Evolutionary conservation across 2,329 filamentous ascomycete species (phyloP).

Genomic region (Aspergillus sp.): DNA sequence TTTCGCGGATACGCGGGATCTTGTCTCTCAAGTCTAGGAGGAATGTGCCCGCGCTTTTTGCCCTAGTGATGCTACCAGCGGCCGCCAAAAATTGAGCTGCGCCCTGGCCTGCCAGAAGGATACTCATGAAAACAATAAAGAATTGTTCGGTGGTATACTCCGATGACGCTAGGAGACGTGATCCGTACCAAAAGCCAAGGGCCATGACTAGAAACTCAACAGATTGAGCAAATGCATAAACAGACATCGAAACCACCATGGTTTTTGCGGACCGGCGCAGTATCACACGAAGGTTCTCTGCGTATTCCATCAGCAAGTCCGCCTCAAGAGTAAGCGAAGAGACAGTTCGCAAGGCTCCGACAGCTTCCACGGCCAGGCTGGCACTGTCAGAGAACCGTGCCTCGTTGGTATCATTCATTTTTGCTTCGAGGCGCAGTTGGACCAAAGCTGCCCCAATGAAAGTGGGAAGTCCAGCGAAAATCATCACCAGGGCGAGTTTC

Average conservation of each 20-base stretch:
- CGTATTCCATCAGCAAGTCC: constrained; percentile 39
- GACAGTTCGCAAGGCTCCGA: constrained; percentile 53
- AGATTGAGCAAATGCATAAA: constrained; percentile 33
- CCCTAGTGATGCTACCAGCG: constrained; percentile 31
- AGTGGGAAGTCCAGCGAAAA: constrained; percentile 52
- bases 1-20: constrained; percentile 9
- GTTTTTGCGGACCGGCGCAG: constrained; percentile 26
- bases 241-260: constrained; percentile 31
- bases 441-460: constrained; percentile 54
- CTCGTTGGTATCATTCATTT: constrained; percentile 24
- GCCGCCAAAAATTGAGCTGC: constrained; percentile 29
- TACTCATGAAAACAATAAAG: constrained; percentile 51
- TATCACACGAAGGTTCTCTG: constrained; percentile 25
- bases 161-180: not conserved
- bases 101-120: constrained; percentile 43
- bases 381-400: constrained; percentile 46
- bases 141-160: constrained; percentile 47
- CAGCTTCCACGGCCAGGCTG: constrained; percentile 52
- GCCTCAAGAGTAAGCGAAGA: constrained; percentile 53
- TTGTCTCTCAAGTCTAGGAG: constrained; percentile 34
- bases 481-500: constrained; percentile 56
- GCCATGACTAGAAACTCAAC: constrained; percentile 34
- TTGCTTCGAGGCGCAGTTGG: constrained; percentile 53
- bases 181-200: constrained; percentile 39
- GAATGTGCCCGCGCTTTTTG: constrained; percentile 42